Percentiles rank a stretch among this genome's conserved stretches.
phyloP scores from a whole-genome alignment of 768 basidiomycete species.

The Tylopilus balloui region DNA sequence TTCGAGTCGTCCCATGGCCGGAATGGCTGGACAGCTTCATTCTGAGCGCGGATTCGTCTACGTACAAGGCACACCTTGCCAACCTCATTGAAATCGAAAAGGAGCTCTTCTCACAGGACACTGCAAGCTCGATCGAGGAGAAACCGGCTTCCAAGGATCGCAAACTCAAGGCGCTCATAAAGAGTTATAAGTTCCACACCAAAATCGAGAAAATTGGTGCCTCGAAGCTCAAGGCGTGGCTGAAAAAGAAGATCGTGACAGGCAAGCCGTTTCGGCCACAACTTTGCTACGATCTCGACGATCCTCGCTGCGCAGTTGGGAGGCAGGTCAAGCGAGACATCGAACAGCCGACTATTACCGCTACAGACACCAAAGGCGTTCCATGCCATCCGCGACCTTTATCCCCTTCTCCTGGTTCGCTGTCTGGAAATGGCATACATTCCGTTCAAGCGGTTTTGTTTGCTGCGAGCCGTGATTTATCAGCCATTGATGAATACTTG shows the following conservation, averaged over 20 bases:
- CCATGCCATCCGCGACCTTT: slow-evolving; percentile 13
- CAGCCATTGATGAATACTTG: slow-evolving; percentile 50
- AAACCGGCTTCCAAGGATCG: slow-evolving; percentile 30
- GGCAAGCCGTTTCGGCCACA: slow-evolving; percentile 37
- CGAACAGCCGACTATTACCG: slow-evolving; percentile 15
- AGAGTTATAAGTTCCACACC: slow-evolving; percentile 37
- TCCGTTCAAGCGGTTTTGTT: slow-evolving; percentile 48
- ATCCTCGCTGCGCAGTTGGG: slow-evolving; percentile 38
- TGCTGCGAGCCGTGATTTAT: slow-evolving; percentile 53
- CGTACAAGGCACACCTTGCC: slow-evolving; percentile 35
- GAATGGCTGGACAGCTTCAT: slow-evolving; percentile 39
- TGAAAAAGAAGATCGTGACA: slow-evolving; percentile 51
- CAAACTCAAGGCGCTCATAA: slow-evolving; percentile 40
- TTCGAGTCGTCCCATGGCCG: slow-evolving; percentile 34
- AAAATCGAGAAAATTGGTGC: slow-evolving; percentile 36
- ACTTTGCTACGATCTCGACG: slow-evolving; percentile 40
- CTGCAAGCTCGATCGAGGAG: slow-evolving; percentile 20
- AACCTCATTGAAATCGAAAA: slow-evolving; percentile 35
- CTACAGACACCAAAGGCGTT: slow-evolving; percentile 24
- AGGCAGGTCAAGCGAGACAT: slow-evolving; percentile 30
- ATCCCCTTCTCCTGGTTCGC: slow-evolving; percentile 1
- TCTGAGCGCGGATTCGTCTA: slow-evolving; percentile 32
- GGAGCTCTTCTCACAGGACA: slow-evolving; percentile 28
- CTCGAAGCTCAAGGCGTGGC: slow-evolving; percentile 57
- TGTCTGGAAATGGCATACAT: slow-evolving; percentile 37